Base-by-base conservation (phyloP, 768 basidiomycete genomes). In the Podaxis rugospora region DNA sequence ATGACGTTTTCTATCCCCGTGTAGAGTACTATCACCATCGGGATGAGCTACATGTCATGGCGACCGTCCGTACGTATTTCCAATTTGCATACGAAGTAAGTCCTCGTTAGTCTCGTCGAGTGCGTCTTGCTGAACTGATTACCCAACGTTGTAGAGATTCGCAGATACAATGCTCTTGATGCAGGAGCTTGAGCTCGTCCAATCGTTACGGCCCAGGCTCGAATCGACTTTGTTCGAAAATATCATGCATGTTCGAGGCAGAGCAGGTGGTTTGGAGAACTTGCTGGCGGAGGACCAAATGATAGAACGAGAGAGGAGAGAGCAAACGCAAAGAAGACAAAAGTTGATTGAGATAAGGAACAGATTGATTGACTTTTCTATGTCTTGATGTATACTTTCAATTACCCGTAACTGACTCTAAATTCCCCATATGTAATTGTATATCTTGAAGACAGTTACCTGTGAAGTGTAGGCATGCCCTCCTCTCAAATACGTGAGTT, bases 11-110 rank as follows among this genome's bases (percentile, higher is more conserved):
- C 46, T 51, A 13, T 40, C 53, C 37, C 2, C 21, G 13, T 11
- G 42, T n/a, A 40, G 37, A 32, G 50, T 51, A 25, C 13, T 21
- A 54, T 21, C 49, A 39, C 16, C 9, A 70, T 61, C 71, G 75
- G 40, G 76, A 80, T 13, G 86, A 83, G 53, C 58, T 86, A 13
- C 62, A 66, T 1, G 76, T 86, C 5, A 83, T 84, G 80, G 80
- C 84, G 0, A 78, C 80, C 16, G 80, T 85, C 0, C 76, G 78
- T 0, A 84, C 82, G 4, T 87, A 83, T 62, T 85, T 81, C 66
- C 77, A 82, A 40, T 75, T 86, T 0, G 78, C 84, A 5, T 79
- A 75, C 71, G 81, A 82, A 75, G 84, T 83, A 60, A 18, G 70
- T 58, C 2, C 49, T n/a, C 28, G 28, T 28, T 16, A 4, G 49